phyloP scores from a whole-genome alignment of 495 filamentous ascomycete genomes.

The Tuber aestivum region DNA sequence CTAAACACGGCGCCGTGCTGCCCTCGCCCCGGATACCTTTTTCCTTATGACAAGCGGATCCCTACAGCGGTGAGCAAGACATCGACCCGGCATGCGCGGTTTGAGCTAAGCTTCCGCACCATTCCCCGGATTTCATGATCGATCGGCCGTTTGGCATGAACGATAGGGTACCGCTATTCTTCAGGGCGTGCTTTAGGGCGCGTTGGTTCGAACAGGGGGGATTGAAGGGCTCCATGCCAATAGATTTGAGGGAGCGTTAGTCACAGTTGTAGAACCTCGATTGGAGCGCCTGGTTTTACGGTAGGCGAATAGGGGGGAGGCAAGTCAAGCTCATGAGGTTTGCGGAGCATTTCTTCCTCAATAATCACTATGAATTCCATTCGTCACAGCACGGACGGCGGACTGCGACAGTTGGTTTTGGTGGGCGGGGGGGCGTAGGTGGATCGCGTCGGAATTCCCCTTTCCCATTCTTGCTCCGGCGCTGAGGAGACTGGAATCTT shows the following conservation, averaged over 20 bases:
- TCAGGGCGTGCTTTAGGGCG: neutral
- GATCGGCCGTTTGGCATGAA: neutral
- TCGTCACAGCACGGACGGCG: neutral
- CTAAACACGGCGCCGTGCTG: neutral
- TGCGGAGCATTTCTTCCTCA: neutral
- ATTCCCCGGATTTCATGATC: neutral
- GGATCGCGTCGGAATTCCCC: neutral
- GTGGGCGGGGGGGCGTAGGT: neutral
- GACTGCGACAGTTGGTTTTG: no score
- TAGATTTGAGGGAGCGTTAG: neutral
- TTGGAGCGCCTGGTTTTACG: neutral
- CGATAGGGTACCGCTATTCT: neutral
- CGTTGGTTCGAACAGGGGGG: neutral
- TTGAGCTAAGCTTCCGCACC: neutral
- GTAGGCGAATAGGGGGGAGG: neutral
- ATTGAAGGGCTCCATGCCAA: neutral
- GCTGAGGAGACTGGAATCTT: neutral
- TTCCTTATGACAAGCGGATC: neutral
- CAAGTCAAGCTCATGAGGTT: neutral
- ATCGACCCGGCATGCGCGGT: neutral
- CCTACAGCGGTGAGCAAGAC: neutral
- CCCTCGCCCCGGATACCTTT: neutral
- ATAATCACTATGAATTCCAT: neutral
- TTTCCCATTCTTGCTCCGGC: neutral
- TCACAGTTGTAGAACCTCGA: neutral